Evolutionary conservation across 352 stramenopile species (phyloP), one percentile per base, ranked within the genome.

Genomic region (Aphanomyces stellatus): DNA sequence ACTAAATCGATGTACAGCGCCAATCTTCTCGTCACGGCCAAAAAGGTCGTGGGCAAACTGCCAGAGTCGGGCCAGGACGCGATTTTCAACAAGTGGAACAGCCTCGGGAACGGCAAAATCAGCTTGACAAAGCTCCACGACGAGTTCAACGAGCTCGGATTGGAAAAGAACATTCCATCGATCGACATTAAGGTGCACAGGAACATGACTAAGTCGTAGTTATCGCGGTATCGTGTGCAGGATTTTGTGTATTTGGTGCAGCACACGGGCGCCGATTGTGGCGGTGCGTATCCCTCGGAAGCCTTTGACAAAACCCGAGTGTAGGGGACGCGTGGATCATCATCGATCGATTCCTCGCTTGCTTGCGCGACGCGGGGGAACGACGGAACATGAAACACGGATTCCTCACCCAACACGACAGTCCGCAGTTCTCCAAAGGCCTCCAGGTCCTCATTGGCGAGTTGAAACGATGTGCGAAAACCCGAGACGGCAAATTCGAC

Each of bases 331-430:
- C 82, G 17, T 71, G 74, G 0, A 73, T 93, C 1, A 60, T 93
- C 6, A 85, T 93, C 49, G 84, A 93, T 69, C 78, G 84, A 19
- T 93, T 93, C 51, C 53, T 91, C 19, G 76, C 81, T 13, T 75
- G 73, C 3, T 73, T 91, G 30, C 82, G 82, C 37, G 82, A 89
- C 55, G 88, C 81, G 15, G 72, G 74, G 37, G 82, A 93, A 33
- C 80, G 84, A 7, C 72, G 82, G 62, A 93, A 90, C 66, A 93
- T 91, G 84, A 90, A 90, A 59, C 86, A 80, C 63, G 84, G 90
- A 55, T 93, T 89, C 70, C 71, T 91, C 31, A 93, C 82, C 2
- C 81, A 90, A 43, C 90, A 89, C 48, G 84, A 93, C 41, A 93
- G 82, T 35, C 84, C 84, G 2, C 71, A 76, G 51, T 93, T 93